These are phyloP conservation scores for Penicillium maclennaniae DNA, from an alignment of 495 filamentous ascomycete genomes.

Conservation along the genomic window DNA sequence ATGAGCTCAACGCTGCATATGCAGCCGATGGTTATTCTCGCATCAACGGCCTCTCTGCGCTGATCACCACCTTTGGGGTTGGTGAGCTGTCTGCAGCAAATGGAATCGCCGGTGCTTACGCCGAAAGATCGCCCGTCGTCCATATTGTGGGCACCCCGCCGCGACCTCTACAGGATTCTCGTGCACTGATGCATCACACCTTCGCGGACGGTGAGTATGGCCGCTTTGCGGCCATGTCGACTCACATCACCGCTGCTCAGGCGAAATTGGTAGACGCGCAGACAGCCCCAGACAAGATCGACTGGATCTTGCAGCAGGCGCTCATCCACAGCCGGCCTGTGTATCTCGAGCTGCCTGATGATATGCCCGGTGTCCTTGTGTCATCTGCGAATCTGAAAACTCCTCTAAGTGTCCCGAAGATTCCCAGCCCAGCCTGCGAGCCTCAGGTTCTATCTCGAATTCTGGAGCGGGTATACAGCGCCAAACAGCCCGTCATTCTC, in stretches of 20 bases:
- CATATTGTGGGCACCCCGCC: conserved; percentile 69
- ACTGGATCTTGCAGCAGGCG: conserved; percentile 35
- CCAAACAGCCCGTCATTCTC: conserved; percentile 33
- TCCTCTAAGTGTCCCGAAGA: conserved; percentile 10
- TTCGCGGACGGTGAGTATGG: conserved; percentile 42
- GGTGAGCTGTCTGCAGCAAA: conserved; percentile 76
- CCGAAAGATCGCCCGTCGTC: conserved; percentile 72
- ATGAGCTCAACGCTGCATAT: conserved; percentile 70
- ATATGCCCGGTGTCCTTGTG: conserved; percentile 36
- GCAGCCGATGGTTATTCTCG: conserved; percentile 79
- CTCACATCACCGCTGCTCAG: conserved; percentile 38
- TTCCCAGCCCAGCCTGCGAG: conserved; percentile 15
- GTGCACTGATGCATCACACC: conserved; percentile 42
- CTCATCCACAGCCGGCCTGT: conserved; percentile 40
- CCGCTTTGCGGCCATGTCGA: conserved; percentile 36
- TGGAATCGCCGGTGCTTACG: conserved; percentile 66
- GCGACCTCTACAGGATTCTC: conserved; percentile 26
- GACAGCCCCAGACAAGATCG: conserved; percentile 36
- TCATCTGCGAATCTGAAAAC: conserved; percentile 21
- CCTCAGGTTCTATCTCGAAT: conserved; percentile 18
- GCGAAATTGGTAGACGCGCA: conserved; percentile 32
- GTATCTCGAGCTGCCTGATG: conserved; percentile 42
- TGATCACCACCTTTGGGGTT: conserved; percentile 78
- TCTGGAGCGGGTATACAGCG: conserved; percentile 29
- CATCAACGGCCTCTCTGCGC: conserved; percentile 65